phyloP scores from a whole-genome alignment of 129 eudicot species.

The Smallanthus sonchifolius region DNA sequence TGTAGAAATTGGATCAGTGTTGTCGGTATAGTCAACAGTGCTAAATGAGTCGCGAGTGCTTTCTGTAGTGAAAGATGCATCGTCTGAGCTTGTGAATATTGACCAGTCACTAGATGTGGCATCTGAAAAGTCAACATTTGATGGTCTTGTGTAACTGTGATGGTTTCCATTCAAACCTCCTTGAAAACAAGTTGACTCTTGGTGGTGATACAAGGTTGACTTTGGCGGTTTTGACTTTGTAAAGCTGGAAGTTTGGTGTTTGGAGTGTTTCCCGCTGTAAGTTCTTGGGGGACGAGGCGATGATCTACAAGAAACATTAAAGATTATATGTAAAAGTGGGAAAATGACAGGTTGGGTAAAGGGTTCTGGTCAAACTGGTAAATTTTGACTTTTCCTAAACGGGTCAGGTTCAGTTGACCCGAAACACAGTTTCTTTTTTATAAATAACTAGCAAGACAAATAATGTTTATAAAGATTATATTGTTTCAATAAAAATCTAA shows the following conservation, averaged over 20 bases:
- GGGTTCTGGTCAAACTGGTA: neutral
- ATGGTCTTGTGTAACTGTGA: conserved; percentile 28
- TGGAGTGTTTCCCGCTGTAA: conserved; percentile 26
- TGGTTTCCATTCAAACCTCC: conserved; percentile 28
- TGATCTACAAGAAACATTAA: conserved; percentile 42
- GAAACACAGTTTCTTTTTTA: neutral
- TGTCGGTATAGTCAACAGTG: conserved; percentile 58
- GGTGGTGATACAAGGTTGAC: conserved; percentile 37
- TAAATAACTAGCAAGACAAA: neutral
- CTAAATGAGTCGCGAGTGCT: conserved; percentile 94
- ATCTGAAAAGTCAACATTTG: conserved; percentile 54
- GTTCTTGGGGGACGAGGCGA: conserved; percentile 58
- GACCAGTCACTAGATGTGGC: conserved; percentile 89
- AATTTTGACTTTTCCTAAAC: neutral
- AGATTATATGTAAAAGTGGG: neutral
- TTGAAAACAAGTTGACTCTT: conserved; percentile 22
- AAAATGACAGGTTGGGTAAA: neutral
- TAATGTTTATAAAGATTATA: neutral
- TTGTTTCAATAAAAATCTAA: neutral
- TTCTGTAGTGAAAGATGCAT: conserved; percentile 90
- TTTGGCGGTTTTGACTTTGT: conserved; percentile 43
- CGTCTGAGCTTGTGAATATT: conserved; percentile 83
- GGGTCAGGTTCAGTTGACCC: conserved; percentile 7
- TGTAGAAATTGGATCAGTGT: conserved; percentile 58
- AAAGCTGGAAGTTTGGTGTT: conserved; percentile 31